Evolutionary conservation across 805 yeast genomes (phyloP), one percentile per base, ranked within the genome.

Genomic region (Saturnispora gosingensis): DNA sequence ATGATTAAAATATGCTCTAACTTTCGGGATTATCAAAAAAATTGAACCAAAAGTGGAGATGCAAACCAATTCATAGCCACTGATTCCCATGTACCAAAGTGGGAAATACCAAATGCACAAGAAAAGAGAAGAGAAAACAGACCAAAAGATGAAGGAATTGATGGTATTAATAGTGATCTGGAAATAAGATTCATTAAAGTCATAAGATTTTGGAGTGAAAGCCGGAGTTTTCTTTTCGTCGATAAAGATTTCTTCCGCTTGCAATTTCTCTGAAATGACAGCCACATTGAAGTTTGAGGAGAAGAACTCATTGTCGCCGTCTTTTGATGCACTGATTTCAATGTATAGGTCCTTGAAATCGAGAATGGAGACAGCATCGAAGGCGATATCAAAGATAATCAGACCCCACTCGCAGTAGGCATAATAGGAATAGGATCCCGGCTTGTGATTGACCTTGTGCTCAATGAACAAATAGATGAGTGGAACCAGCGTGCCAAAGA

Each of bases 81-180:
- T 85, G 44, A 93, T 84, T 6, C 97, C 98, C 97, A 93, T 89
- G 64, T 85, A 79, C 99, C 99, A 93, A 56, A 93, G 73, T 10
- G 99, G 99, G 75, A 93, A 93, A 71, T 87, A 88, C 99, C 99
- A 93, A 48, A 93, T 82, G 62, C 93, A 82, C 52, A 93, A 76
- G 43, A 88, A 84, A 53, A 93, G 72, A 0, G 96, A 80, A 3
- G 98, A 85, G 43, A 81, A 56, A 22, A 82, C 82, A 0, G 97
- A 75, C 97, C 97, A 93, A 65, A 87, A 88, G 51, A 88, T 73
- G 63, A 80, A 83, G 3, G 91, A 75, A 63, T 90, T 89, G 61
- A 79, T 62, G 15, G 74, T 64, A 60, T 79, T 76, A 45, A 72
- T 63, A 3, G 72, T 24, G 39, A 80, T 67, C 43, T 72, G 74